phyloP scores from a whole-genome alignment of 208 protist genomes.

The Phytomonas serpens region DNA sequence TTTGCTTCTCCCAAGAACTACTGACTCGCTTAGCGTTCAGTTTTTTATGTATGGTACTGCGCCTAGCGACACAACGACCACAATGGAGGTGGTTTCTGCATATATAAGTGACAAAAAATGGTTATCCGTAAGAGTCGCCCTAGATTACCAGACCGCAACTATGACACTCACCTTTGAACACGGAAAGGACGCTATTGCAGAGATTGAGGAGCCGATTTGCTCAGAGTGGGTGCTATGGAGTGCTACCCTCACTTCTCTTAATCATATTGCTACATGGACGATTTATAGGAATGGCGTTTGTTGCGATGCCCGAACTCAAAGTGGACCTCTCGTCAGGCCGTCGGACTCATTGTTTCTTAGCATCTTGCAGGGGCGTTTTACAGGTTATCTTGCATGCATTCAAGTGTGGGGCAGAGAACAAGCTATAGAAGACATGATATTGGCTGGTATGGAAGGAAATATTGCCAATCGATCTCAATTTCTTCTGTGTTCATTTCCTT shows the following conservation, averaged over 20 bases:
- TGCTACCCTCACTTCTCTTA: constrained; percentile 43
- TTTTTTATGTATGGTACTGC: constrained; percentile 52
- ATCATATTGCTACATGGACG: constrained; percentile 57
- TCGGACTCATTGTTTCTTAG: constrained; percentile 10
- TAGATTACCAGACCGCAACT: constrained; percentile 32
- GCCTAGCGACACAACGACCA: constrained; percentile 16
- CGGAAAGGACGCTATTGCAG: constrained; percentile 43
- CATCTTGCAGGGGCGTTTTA: constrained; percentile 19
- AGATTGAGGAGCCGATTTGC: constrained; percentile 54
- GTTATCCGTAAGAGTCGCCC: constrained; percentile 35
- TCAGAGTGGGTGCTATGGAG: constrained; percentile 65
- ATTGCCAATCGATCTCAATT: constrained; percentile 22
- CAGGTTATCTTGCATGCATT: constrained; percentile 26
- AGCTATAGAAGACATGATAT: constrained; percentile 30
- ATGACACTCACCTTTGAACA: constrained; percentile 58
- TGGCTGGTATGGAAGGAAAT: not conserved
- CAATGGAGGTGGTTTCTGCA: constrained; percentile 23
- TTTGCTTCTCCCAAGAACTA: constrained; percentile 38
- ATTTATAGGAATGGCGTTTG: constrained; percentile 60
- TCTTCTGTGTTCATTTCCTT: constrained; percentile 47
- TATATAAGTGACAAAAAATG: constrained; percentile 38
- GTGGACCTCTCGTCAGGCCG: constrained; percentile 34
- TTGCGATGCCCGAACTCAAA: constrained; percentile 33
- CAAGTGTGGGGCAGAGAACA: constrained; percentile 45
- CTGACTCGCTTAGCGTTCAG: constrained; percentile 66